phyloP scores from a whole-genome alignment of 2,329 filamentous ascomycete genomes.

The Calcarisporium arbuscula region DNA sequence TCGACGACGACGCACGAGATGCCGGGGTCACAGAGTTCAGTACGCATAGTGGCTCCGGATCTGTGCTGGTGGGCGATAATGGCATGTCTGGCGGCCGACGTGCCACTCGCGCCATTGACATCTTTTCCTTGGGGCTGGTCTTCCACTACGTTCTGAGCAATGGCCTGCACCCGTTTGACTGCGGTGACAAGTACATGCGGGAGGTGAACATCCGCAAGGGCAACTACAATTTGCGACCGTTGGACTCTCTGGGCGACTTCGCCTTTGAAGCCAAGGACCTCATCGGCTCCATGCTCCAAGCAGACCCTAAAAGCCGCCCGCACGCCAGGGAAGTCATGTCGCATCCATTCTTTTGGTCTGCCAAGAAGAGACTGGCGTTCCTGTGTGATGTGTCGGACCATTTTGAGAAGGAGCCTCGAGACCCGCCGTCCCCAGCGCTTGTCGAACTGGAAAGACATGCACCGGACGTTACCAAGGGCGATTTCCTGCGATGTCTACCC shows the following conservation, averaged over 20 bases:
- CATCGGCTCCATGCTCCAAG: constrained; percentile 69
- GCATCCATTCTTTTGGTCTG: constrained; percentile 94
- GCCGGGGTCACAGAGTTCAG: constrained; percentile 41
- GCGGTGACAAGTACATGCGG: constrained; percentile 88
- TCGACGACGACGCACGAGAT: constrained; percentile 65
- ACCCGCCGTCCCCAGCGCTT: constrained; percentile 68
- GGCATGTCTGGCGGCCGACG: constrained; percentile 58
- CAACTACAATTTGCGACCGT: constrained; percentile 62
- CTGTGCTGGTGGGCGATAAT: constrained; percentile 50
- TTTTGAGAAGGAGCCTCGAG: constrained; percentile 86
- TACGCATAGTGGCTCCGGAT: constrained; percentile 55
- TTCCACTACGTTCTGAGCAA: constrained; percentile 98
- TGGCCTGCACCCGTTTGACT: constrained; percentile 88
- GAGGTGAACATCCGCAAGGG: constrained; percentile 97
- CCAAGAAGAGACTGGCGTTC: constrained; percentile 84
- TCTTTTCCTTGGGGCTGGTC: constrained; percentile 94
- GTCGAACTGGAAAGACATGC: constrained; percentile 50
- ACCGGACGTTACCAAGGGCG: constrained; percentile 50
- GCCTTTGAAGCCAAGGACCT: constrained; percentile 83
- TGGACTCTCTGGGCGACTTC: constrained; percentile 75
- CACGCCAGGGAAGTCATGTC: constrained; percentile 74
- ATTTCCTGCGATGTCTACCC: constrained; percentile 74
- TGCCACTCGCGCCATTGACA: constrained; percentile 92
- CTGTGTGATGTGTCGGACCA: constrained; percentile 96
- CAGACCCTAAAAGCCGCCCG: constrained; percentile 54